Percentiles rank a stretch among this genome's conserved stretches.
Conservation (phyloP, 768 basidiomycete genomes). For the Kwoniella sp. region DNA sequence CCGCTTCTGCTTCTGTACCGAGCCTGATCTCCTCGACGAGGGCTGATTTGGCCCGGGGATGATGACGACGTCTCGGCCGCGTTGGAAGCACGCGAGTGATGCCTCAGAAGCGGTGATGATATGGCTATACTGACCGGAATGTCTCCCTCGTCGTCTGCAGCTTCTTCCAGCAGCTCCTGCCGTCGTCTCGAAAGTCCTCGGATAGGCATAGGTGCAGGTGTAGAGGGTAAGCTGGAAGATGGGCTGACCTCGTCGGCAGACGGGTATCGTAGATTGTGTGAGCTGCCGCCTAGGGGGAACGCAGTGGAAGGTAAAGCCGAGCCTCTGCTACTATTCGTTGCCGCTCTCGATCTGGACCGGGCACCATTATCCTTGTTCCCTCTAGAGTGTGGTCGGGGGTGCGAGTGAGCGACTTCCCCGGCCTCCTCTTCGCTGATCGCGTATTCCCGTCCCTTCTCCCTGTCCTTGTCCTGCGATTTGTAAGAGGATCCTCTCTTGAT, state of each 20-base stretch:
- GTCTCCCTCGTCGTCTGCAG: slow-evolving; percentile 8
- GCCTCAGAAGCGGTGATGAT: slow-evolving; percentile 24
- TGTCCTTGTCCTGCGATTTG: slow-evolving; percentile 5
- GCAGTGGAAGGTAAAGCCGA: not conserved
- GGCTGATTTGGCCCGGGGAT: not conserved
- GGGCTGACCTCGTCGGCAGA: not conserved
- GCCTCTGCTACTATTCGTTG: slow-evolving; percentile 4
- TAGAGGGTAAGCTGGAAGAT: slow-evolving; percentile 8
- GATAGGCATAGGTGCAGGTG: slow-evolving; percentile 17
- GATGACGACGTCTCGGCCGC: not conserved
- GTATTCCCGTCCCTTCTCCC: slow-evolving; percentile 26
- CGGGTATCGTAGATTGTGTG: slow-evolving; percentile 4
- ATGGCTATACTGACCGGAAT: slow-evolving; percentile 13
- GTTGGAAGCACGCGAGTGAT: not conserved
- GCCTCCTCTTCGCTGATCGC: slow-evolving; percentile 18
- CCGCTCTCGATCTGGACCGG: slow-evolving; percentile 7
- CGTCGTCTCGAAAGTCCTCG: slow-evolving; percentile 11
- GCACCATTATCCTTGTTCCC: not conserved
- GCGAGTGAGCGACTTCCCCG: not conserved
- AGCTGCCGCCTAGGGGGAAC: slow-evolving; percentile 1
- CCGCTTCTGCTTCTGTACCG: not conserved
- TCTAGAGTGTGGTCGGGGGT: not conserved
- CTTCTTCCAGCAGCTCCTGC: slow-evolving; percentile 12
- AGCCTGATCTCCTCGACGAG: not conserved
- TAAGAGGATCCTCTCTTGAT: slow-evolving; percentile 3